Percentiles rank a stretch among this genome's conserved stretches.
Evolutionary conservation across 495 filamentous ascomycete species (phyloP).

Genomic region (Aspergillus avenaceus): DNA sequence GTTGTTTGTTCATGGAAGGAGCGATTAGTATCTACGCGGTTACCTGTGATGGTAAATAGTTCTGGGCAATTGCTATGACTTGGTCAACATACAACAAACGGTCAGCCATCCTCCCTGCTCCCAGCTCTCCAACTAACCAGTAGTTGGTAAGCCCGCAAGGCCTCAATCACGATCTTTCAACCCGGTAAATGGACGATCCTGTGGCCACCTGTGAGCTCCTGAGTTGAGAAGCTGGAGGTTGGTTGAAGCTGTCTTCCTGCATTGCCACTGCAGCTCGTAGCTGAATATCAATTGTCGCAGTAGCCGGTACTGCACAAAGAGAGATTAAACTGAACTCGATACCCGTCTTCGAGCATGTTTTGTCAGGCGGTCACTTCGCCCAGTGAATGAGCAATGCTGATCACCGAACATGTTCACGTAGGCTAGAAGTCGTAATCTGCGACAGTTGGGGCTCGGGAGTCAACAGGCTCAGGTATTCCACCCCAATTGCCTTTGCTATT

Average conservation of each 20-base stretch:
- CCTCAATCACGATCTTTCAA: not conserved
- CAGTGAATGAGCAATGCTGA: not conserved
- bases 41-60: not conserved
- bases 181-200: no score
- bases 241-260: not conserved
- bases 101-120: not conserved
- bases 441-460: not conserved
- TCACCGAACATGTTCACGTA: not conserved
- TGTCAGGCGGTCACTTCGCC: no score
- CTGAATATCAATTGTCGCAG: not conserved
- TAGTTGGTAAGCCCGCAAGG: not conserved
- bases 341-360: no score
- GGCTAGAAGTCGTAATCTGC: not conserved
- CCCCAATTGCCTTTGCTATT: conserved; percentile 8
- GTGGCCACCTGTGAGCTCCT: no score
- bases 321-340: not conserved
- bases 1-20: no score
- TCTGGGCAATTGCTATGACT: not conserved
- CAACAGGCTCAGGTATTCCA: conserved; percentile 4
- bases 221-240: no score
- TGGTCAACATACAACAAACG: not conserved
- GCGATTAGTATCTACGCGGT: not conserved
- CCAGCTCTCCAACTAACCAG: not conserved
- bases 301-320: not conserved
- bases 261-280: not conserved